Evolutionary conservation across 139 green algal species (phyloP).

Genomic region (Asterochloris erici): DNA sequence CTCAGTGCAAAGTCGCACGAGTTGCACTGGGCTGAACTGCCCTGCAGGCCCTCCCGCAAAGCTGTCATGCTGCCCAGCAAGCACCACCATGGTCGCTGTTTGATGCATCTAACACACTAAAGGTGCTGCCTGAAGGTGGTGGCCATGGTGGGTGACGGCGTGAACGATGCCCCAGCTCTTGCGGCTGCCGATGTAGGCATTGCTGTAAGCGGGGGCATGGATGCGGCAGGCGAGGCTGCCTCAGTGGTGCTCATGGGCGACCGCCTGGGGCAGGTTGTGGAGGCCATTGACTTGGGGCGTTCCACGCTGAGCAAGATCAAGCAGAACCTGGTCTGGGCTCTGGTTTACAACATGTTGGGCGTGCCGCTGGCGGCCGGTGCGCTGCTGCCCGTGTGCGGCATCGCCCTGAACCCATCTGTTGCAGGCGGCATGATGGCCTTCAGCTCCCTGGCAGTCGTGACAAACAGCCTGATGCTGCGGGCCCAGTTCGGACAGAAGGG

Average conservation of each 20-base stretch:
- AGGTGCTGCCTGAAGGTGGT: constrained; percentile 31
- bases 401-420: constrained; percentile 79
- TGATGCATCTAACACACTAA: background rate
- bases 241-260: constrained; percentile 92
- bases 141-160: constrained; percentile 93
- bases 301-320: constrained; percentile 85
- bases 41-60: background rate
- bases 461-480: constrained; percentile 84
- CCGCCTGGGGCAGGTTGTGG: constrained; percentile 69
- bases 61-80: too few relatives aligned
- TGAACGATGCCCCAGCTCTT: constrained; percentile 95
- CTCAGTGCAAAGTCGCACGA: background rate
- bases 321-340: constrained; percentile 93
- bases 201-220: constrained; percentile 66
- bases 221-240: constrained; percentile 75
- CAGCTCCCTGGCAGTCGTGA: constrained; percentile 83
- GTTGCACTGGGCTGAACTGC: background rate
- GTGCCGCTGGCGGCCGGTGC: constrained; percentile 89
- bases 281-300: constrained; percentile 72
- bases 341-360: constrained; percentile 91
- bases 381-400: constrained; percentile 68
- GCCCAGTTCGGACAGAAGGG: constrained; percentile 13
- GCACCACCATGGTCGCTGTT: too few relatives aligned
- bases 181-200: constrained; percentile 79
- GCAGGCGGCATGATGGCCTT: constrained; percentile 91